Evolutionary conservation across 129 eudicot species (phyloP), one percentile per base, ranked within the genome.

Genomic region (Heracleum sosnowskyi): DNA sequence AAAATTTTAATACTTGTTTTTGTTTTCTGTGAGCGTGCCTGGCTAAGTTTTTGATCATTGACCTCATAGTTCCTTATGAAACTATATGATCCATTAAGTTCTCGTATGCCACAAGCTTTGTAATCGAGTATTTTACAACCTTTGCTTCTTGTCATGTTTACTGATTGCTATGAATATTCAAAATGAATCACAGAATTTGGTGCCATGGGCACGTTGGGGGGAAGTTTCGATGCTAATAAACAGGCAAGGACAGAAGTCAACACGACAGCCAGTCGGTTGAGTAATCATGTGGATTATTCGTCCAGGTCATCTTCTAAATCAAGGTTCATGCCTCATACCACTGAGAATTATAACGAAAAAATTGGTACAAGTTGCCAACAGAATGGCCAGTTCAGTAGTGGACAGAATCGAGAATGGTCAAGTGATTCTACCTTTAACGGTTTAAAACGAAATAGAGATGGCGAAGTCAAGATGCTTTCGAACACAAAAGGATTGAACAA

Each of bases 371-470:
- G 36, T 41, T 40, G 57, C 76, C 76, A 44, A 26, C 76, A 44
- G 36, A 73, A 73, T 73, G 76, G n/a, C 31, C 64, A 57, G 31
- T 57, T 57, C 31, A 57, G 31, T 57, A n/a, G 64, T 57, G 64
- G 64, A 41, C 76, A 44, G 55, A 73, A 73, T 73, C 55, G 18
- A 44, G 55, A 73, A 15, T 73, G 76, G 60, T 5, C 70, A 64
- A 26, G 47, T 42, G 57, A 73, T n/a, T 42, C 35, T 73, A 5
- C 76, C 55, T 73, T n/a, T 49, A 41, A 11, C 28, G 47, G 55
- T 49, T 73, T 29, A 26, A 73, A 73, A 44, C 26, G 76, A 28
- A 73, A 73, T 45, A 73, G 57, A 73, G 76, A 73, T 73, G 76
- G 76, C 29, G 39, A 73, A 42, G 18, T 42, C 36, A 73, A 73